Percentiles rank a stretch among this genome's conserved stretches.
These are phyloP conservation scores for Chrysanthemum seticuspe DNA, from an alignment of 129 eudicot genomes.

Conservation along the genomic window DNA sequence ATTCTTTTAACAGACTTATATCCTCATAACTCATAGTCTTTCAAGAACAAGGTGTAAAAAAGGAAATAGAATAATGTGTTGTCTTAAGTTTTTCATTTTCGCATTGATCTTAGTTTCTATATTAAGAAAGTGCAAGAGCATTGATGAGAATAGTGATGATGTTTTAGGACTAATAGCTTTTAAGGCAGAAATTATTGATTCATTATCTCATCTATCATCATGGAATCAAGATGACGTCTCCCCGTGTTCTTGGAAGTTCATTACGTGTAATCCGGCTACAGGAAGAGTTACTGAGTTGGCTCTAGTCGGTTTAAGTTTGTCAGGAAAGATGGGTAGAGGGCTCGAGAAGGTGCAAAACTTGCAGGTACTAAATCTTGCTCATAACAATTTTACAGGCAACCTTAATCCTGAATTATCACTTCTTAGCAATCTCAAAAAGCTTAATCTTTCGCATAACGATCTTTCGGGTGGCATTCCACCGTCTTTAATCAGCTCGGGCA, in stretches of 20 bases:
- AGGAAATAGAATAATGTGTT: constrained; percentile 13
- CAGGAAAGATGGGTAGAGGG: constrained; percentile 82
- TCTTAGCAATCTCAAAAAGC: constrained; percentile 44
- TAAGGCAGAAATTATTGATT: constrained; percentile 65
- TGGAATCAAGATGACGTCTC: constrained; percentile 89
- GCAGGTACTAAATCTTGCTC: constrained; percentile 63
- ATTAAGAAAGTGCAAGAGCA: constrained; percentile 23
- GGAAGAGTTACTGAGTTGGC: constrained; percentile 55
- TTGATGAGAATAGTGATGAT: constrained; percentile 55
- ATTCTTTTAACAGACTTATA: constrained; percentile 6
- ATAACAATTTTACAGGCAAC: constrained; percentile 62
- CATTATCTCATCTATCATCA: constrained; percentile 47
- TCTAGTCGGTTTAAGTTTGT: constrained; percentile 52
- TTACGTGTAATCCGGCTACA: constrained; percentile 62
- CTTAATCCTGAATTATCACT: constrained; percentile 46
- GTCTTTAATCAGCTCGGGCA: constrained; percentile 31
- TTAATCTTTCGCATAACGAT: constrained; percentile 61
- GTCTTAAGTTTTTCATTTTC: constrained; percentile 34
- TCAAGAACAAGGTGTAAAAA: neutral
- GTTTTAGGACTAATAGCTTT: constrained; percentile 87
- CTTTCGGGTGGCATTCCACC: constrained; percentile 59
- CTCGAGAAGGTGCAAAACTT: constrained; percentile 60
- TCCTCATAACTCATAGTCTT: constrained; percentile 20
- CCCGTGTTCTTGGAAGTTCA: constrained; percentile 76
- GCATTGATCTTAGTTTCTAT: constrained; percentile 30